Evolutionary conservation across 805 yeast genomes (phyloP).

Genomic region (Suhomyces vadensis): DNA sequence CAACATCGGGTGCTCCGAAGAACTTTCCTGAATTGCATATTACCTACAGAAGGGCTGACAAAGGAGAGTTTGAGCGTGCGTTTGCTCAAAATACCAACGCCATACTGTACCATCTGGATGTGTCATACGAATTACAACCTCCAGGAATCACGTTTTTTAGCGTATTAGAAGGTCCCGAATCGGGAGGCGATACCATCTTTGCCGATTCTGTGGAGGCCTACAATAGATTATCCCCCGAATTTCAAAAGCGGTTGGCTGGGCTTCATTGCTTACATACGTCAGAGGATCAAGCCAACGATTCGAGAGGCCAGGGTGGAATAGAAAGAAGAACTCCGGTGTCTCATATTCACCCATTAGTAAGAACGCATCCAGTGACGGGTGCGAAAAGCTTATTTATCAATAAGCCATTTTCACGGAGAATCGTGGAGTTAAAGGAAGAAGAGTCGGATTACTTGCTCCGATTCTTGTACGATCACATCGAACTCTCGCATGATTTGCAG

Average conservation of each 20-base stretch:
- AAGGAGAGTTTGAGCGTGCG: constrained; percentile 36
- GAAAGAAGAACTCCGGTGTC: constrained; percentile 66
- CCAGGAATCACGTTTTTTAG: constrained; percentile 70
- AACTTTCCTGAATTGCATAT: constrained; percentile 65
- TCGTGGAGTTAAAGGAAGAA: constrained; percentile 70
- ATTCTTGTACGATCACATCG: constrained; percentile 55
- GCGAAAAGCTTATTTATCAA: constrained; percentile 60
- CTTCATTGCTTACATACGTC: constrained; percentile 72
- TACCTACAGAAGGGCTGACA: constrained; percentile 52
- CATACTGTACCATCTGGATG: constrained; percentile 70
- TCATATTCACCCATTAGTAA: constrained; percentile 66
- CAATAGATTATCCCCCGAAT: constrained; percentile 64
- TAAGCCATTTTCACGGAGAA: constrained; percentile 61
- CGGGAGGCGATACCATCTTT: constrained; percentile 81
- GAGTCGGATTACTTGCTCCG: constrained; percentile 64
- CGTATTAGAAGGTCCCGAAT: constrained; percentile 55
- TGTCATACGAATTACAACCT: constrained; percentile 70
- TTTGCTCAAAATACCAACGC: constrained; percentile 38
- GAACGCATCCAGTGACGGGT: constrained; percentile 71
- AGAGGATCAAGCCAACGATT: constrained; percentile 65
- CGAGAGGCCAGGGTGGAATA: constrained; percentile 55
- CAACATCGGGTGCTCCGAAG: constrained; percentile 69
- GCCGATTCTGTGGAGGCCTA: constrained; percentile 73
- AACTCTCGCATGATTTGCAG: constrained; percentile 59
- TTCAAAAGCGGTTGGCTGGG: constrained; percentile 58